Base-by-base conservation (phyloP, 768 basidiomycete genomes). In the Arthromyces matolae region DNA sequence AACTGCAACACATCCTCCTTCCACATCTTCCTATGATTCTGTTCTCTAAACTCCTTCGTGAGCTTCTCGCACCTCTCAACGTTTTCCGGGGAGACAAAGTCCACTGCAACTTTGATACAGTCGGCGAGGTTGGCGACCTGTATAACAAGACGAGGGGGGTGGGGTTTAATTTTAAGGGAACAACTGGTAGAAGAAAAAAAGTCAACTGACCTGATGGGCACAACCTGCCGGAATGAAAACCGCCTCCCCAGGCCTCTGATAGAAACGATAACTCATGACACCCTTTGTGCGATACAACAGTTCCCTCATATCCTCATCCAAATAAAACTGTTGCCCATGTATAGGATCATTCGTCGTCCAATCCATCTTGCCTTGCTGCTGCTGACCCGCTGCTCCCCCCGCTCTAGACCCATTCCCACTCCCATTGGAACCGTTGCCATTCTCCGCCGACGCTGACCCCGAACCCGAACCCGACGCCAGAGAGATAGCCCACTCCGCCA, bases 171-270 rank as follows among this genome's bases (percentile, higher is more conserved):
- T n/a, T 20, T 13, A 13, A 23, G 41, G 29, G 38, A n/a, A 25
- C 36, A 27, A 24, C 5, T 2, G 32, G 27, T 7, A 8, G 12
- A 29, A 42, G 22, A 20, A 24, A 31, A 31, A 32, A 27, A 29
- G 27, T 32, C 0, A 19, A 50, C 77, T 44, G 44, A 88, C 89
- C 81, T 93, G 90, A 65, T 93, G 90, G 1, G 89, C 88, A 64
- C 88, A 93, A 19, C 92, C 94, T 3, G 94, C 94, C 12, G 94
- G 94, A 51, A 98, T 92, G 65, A 96, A 93, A 10, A 98, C 84
- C 0, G 92, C 94, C 60, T 98, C 89, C 16, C 93, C 93, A 3
- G 90, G 89, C 55, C 79, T 77, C 66, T 98, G 95, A 65, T 93
- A 94, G 16, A 97, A 76, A 45, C 93, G 71, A 69, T 83, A 86